Base-by-base conservation (phyloP, 2,329 filamentous ascomycete species). In the Paraphaeosphaeria sporulosa region DNA sequence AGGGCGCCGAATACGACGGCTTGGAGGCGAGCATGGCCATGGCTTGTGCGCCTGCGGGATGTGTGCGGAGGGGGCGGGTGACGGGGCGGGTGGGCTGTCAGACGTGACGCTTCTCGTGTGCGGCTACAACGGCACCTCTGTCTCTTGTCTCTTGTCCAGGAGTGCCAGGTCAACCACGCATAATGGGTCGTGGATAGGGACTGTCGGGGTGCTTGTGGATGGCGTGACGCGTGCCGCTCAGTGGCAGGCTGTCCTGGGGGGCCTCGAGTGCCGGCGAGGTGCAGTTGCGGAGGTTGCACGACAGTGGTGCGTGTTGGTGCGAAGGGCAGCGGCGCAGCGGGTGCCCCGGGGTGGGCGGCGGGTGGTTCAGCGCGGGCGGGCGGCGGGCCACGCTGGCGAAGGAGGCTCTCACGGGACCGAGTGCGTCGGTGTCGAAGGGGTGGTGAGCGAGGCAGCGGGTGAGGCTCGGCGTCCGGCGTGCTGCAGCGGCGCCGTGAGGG, bases 1-100 rank as follows among this genome's bases (percentile, higher is more conserved):
- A 82, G 44, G 76, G 73, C 55, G 87, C 80, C 67, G 89, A 84
- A 74, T 90, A 92, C 46, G 89, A 84, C 69, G 89, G 83, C 77
- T 93, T 93, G 62, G 90, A 88, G 66, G 91, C 91, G 72, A 94
- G 81, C 87, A 93, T 91, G 71, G 91, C 89, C 91, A 93, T 92
- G 62, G 57, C 59, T 54, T 50, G 43, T 57, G 50, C 8, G 40
- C 49, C 30, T 40, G 43, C 4, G 49, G 43, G 36, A 46, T 6
- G 15, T 36, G 38, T 55, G 27, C 38, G 49, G 34, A 49, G 49
- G n/a, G 7, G 38, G 50, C 43, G 10, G 49, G n/a, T 40, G 46
- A 34, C 49, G 19, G 52, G 30, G 42, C 19, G n/a, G 55, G 44
- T 43, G 53, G 42, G 51, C 42, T 49, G 50, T 57, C 46, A 48